Conservation (phyloP, 176 grass and related monocot species). For the Aegilops longissima region DNA sequence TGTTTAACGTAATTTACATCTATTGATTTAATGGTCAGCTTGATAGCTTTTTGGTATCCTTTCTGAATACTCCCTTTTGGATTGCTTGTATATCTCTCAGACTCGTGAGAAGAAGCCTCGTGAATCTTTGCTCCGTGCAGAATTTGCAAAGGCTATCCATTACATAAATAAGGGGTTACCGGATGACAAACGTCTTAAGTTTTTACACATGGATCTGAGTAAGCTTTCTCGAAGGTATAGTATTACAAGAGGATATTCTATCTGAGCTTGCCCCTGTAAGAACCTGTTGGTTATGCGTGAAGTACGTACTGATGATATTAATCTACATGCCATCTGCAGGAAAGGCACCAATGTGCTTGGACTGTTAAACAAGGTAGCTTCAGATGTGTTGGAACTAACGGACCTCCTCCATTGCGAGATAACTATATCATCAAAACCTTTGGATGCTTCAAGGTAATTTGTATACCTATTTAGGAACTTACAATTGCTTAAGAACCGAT, state of each 20-base stretch:
- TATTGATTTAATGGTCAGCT: slow-evolving; percentile 14
- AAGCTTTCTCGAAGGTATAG: slow-evolving; percentile 84
- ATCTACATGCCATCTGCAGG: slow-evolving; percentile 47
- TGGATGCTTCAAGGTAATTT: slow-evolving; percentile 48
- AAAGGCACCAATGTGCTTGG: slow-evolving; percentile 67
- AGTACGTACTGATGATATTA: slow-evolving; percentile 10
- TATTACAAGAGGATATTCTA: slow-evolving; percentile 3
- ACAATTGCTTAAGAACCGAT: background rate
- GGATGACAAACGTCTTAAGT: slow-evolving; percentile 65
- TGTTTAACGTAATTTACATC: slow-evolving; percentile 13
- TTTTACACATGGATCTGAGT: slow-evolving; percentile 98
- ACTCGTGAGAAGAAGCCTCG: slow-evolving; percentile 96
- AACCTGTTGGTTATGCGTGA: slow-evolving; percentile 18
- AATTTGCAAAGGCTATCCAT: slow-evolving; percentile 93
- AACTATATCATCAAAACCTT: slow-evolving; percentile 36
- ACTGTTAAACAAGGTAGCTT: slow-evolving; percentile 71
- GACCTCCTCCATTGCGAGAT: slow-evolving; percentile 73
- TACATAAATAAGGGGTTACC: slow-evolving; percentile 77
- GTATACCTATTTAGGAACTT: slow-evolving; percentile 13
- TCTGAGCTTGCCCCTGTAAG: slow-evolving; percentile 12
- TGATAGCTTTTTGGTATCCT: slow-evolving; percentile 18
- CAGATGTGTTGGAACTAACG: slow-evolving; percentile 77
- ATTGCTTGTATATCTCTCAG: slow-evolving; percentile 46
- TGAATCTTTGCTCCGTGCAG: slow-evolving; percentile 86
- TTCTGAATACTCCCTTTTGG: slow-evolving; percentile 33